Evolutionary conservation across 73 alveolate genomes (phyloP).

Genomic region (Diophrys appendiculata): DNA sequence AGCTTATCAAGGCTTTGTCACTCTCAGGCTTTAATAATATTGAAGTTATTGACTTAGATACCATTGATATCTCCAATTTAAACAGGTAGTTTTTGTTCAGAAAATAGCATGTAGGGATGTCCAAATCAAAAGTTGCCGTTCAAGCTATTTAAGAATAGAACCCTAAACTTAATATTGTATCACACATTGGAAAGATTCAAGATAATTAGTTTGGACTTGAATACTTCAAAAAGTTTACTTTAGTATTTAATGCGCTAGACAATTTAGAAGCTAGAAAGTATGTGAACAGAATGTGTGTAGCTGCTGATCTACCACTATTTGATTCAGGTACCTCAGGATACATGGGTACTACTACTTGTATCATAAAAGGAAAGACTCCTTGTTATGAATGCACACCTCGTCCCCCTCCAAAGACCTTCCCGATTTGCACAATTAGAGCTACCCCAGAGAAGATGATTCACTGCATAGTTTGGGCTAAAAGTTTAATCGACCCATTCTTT

Average conservation of each 20-base stretch:
- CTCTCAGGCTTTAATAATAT: constrained; percentile 87
- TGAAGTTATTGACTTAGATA: constrained; percentile 94
- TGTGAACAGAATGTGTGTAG: constrained; percentile 89
- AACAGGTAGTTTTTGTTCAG: constrained; percentile 98
- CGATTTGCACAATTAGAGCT: constrained; percentile 94
- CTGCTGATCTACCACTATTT: constrained; percentile 82
- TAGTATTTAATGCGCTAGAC: constrained; percentile 93
- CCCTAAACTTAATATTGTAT: constrained; percentile 67
- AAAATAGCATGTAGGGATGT: constrained; percentile 88
- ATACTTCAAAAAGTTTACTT: constrained; percentile 78
- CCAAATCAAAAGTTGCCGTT: constrained; percentile 85
- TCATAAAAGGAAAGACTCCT: constrained; percentile 81
- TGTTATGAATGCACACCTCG: constrained; percentile 91
- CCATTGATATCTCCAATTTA: constrained; percentile 97
- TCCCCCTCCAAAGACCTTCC: constrained; percentile 81
- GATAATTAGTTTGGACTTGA: constrained; percentile 74
- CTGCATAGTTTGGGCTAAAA: constrained; percentile 97
- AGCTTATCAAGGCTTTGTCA: constrained; percentile 92
- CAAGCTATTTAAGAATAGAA: constrained; percentile 55
- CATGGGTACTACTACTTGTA: constrained; percentile 66
- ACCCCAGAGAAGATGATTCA: constrained; percentile 95
- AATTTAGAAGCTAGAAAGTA: constrained; percentile 93
- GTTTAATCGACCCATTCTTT: constrained; percentile 85
- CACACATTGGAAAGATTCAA: constrained; percentile 76
- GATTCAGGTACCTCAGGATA: constrained; percentile 96